Conservation (phyloP, 352 stramenopile species). For the Pilasporangium apinafurcum region DNA sequence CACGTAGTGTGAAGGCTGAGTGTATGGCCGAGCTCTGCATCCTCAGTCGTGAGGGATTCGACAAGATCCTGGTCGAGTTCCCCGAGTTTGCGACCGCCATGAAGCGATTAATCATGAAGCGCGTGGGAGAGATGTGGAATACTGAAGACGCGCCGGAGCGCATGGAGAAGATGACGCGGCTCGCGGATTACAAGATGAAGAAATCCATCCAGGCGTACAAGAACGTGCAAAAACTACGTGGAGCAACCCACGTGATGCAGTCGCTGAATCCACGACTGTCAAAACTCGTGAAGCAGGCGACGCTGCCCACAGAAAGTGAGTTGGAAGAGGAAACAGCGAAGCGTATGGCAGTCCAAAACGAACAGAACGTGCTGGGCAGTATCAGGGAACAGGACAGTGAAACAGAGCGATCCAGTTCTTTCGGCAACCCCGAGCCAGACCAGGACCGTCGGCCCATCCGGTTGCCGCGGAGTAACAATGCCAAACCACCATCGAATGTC, state of each 20-base stretch:
- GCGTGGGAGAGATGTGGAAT: constrained; percentile 56
- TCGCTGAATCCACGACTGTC: constrained; percentile 18
- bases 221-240: constrained; percentile 35
- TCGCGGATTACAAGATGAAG: constrained; percentile 63
- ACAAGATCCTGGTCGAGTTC: constrained; percentile 67
- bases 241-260: constrained; percentile 21
- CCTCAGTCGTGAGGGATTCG: constrained; percentile 46
- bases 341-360: no score
- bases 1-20: constrained; percentile 51
- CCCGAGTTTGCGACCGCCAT: constrained; percentile 63
- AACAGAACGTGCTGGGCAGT: no score
- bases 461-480: no score
- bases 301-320: neutral
- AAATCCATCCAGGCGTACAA: constrained; percentile 39
- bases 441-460: no score
- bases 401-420: no score
- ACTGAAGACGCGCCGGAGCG: constrained; percentile 18
- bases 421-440: no score
- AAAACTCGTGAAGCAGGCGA: constrained; percentile 12
- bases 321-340: no score
- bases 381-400: no score
- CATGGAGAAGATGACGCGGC: constrained; percentile 61
- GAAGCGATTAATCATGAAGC: constrained; percentile 68
- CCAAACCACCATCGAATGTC: no score
- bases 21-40: constrained; percentile 66